Base-by-base conservation (phyloP, 768 basidiomycete species). In the Sutorius australiensis region DNA sequence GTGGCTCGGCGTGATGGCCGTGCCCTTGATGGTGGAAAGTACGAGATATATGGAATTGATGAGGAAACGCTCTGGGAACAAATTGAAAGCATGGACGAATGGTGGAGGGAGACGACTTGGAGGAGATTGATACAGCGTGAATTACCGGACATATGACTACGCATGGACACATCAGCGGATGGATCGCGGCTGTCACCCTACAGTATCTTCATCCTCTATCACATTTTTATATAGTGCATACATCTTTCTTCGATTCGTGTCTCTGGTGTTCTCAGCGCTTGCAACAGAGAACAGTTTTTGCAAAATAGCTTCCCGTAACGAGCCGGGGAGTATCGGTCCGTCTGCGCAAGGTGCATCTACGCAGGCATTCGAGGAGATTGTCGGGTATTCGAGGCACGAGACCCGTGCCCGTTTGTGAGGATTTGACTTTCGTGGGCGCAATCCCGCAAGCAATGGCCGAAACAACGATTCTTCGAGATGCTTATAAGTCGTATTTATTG, bases 81-180 rank as follows among this genome's bases (percentile, higher is more conserved):
- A 39, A 85, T 95, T 33, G 80, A 87, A 57, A 75, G 77, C 47
- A 88, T 92, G 86, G 83, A 87, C 17, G 90, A 92, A 37, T 92
- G 89, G 91, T 95, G 93, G 92, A 91, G 83, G 64, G 90, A 93
- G 63, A 89, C 83, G 56, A 95, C 92, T 46, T 95, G 92, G 91
- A 82, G 76, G 36, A 75, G 92, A 54, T 71, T 95, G 50, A 81
- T 91, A 61, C 83, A 86, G 58, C 77, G 92, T 65, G 92, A 95
- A 69, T 70, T 94, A 50, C 92, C 92, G n/a, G 92, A 94, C 71
- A 47, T 80, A 60, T 67, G 64, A 37, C 37, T 48, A 54, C 34
- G 7, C 32, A 17, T 19, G 34, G 33, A 51, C 38, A 40, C 14
- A 32, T 24, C 33, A 44, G 44, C 19, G 30, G 32, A 37, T 54